These are phyloP conservation scores for Tricholoma flavovirens DNA, from an alignment of 768 basidiomycete species.

Conservation along the genomic window DNA sequence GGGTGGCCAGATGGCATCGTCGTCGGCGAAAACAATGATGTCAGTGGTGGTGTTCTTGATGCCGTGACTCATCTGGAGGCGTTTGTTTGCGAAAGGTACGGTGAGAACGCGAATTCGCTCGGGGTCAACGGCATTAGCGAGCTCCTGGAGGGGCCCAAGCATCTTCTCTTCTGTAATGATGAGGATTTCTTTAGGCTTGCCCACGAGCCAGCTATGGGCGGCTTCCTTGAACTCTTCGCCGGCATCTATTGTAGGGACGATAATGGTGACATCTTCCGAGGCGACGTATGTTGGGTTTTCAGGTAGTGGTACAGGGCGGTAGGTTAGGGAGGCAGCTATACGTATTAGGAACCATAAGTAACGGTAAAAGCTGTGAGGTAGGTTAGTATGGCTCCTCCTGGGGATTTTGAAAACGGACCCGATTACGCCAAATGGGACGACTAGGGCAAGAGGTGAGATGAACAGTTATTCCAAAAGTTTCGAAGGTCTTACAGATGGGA, in stretches of 20 bases:
- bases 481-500: slow-evolving; percentile 69
- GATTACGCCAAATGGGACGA: slow-evolving; percentile 86
- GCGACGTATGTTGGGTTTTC: slow-evolving; percentile 88
- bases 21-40: slow-evolving; percentile 92
- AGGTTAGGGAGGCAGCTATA: slow-evolving; percentile 68
- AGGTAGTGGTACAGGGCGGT: slow-evolving; percentile 85
- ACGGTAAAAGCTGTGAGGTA: slow-evolving; percentile 69
- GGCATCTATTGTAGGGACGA: slow-evolving; percentile 94
- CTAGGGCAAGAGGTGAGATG: slow-evolving; percentile 35
- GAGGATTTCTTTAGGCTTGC: slow-evolving; percentile 78
- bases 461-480: not conserved
- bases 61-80: slow-evolving; percentile 90
- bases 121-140: slow-evolving; percentile 84
- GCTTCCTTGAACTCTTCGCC: slow-evolving; percentile 95
- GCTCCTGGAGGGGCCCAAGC: slow-evolving; percentile 81
- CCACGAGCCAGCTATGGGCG: slow-evolving; percentile 86
- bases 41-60: slow-evolving; percentile 88
- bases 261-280: slow-evolving; percentile 91
- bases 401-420: slow-evolving; percentile 44
- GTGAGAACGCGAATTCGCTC: slow-evolving; percentile 80
- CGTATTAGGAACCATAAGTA: slow-evolving; percentile 93
- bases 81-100: slow-evolving; percentile 91
- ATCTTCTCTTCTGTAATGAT: slow-evolving; percentile 83
- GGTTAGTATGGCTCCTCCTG: slow-evolving; percentile 9
- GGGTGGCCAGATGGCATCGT: slow-evolving; percentile 94